Percentiles rank a stretch among this genome's conserved stretches.
These are phyloP conservation scores for Chloranthus sessilifolius DNA, from an alignment of 164 flowering plant species.

Conservation along the genomic window DNA sequence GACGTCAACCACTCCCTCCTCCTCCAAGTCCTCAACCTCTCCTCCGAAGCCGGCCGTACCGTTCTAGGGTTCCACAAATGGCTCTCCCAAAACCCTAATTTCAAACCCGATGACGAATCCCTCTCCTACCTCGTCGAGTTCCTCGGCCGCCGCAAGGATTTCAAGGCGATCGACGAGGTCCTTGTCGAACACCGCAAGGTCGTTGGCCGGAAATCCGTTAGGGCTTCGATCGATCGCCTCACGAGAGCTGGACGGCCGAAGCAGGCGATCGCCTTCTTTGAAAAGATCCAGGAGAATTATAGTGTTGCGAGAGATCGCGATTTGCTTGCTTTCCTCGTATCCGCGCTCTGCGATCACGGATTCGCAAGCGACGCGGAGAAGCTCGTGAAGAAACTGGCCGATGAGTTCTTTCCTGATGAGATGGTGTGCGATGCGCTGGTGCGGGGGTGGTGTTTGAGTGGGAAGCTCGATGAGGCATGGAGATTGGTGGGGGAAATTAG, in stretches of 20 bases:
- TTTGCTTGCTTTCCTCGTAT: constrained; percentile 47
- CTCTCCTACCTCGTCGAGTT: constrained; percentile 52
- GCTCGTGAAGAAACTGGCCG: constrained; percentile 68
- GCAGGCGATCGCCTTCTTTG: constrained; percentile 59
- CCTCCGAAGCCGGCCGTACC: constrained; percentile 70
- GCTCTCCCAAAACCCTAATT: constrained; percentile 40
- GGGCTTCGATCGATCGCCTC: constrained; percentile 43
- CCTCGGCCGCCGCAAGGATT: constrained; percentile 85
- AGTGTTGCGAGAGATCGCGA: constrained; percentile 52
- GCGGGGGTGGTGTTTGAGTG: constrained; percentile 88
- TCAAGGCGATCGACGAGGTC: constrained; percentile 59
- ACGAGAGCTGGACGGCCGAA: constrained; percentile 71
- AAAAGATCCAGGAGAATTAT: constrained; percentile 69
- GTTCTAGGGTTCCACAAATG: constrained; percentile 58
- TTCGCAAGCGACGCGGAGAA: constrained; percentile 75
- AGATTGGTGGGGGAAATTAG: constrained; percentile 77
- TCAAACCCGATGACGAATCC: constrained; percentile 47
- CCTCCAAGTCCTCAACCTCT: constrained; percentile 44
- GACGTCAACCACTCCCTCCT: constrained; percentile 38
- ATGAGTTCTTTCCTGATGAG: constrained; percentile 82
- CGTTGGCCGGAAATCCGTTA: constrained; percentile 39
- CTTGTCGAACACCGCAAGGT: constrained; percentile 32
- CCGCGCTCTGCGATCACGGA: constrained; percentile 62
- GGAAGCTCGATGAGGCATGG: constrained; percentile 76
- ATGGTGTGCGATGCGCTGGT: constrained; percentile 62